Base-by-base conservation (phyloP, 805 yeast species). In the Saccharomyces mikatae region DNA sequence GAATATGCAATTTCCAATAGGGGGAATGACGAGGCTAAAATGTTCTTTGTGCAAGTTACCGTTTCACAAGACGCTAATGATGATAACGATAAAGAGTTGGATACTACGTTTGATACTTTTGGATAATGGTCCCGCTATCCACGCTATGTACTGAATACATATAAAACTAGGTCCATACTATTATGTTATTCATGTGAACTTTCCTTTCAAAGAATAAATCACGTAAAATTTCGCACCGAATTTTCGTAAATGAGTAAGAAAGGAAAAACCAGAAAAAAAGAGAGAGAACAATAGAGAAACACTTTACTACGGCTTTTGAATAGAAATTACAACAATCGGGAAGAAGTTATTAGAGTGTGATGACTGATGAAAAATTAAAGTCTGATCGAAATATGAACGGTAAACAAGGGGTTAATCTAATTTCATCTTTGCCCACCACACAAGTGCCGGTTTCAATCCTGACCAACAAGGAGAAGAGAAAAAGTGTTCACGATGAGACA, bases 11-110 rank as follows among this genome's bases (percentile, higher is more conserved):
- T 90, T 58, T 77, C 76, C 49, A 88, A 88, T 64, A 76, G 75
- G 46, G 86, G 90, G 0, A 71, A 75, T 31, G 74, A 71, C 17
- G 76, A 76, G 32, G 89, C 86, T 0, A 77, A 80, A 53, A 62
- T 90, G 64, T 89, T 87, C 67, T 89, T 88, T 64, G 90, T 87
- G 0, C 96, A 89, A 65, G 77, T 84, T 2, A 67, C 71, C 31
- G 68, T 73, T 6, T 65, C 60, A 17, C 24, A 36, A 44, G 51
- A 56, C 17, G 51, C 47, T 41, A 32, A 32, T 11, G 24, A 36
- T 17, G 44, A 36, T 17, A 36, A n/a, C 11, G 44, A 36, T 6
- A 36, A 36, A 17, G 44, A 17, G 3, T 17, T 36, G 11, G 44
- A 36, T 6, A 36, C 22, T 6, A 36, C 44, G 22, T 36, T 36